Percentiles rank a stretch among this genome's conserved stretches.
Conservation (phyloP, 306 rosid species). For the Argentina anserina region DNA sequence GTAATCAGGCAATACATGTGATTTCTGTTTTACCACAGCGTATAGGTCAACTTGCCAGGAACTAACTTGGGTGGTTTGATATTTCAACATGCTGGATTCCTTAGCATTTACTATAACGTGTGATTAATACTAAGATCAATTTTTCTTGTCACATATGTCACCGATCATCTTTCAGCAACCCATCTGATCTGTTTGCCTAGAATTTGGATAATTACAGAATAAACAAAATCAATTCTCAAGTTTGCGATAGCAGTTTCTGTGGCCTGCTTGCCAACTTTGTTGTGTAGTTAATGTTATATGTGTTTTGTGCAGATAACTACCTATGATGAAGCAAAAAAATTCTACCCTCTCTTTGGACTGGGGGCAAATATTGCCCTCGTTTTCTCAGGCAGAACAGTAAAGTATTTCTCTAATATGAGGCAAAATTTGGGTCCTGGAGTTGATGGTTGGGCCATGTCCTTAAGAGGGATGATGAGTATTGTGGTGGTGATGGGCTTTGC, state of each 20-base stretch:
- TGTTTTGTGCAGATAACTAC: conserved; percentile 71
- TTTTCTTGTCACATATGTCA: not conserved
- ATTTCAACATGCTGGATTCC: not conserved
- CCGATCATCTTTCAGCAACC: not conserved
- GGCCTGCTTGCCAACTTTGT: not conserved
- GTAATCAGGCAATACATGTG: not conserved
- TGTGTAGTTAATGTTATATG: conserved; percentile 17
- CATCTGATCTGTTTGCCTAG: not conserved
- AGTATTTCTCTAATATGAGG: conserved; percentile 86
- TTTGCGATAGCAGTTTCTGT: not conserved
- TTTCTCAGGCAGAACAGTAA: conserved; percentile 89
- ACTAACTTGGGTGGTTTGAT: not conserved
- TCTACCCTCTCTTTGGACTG: conserved; percentile 90
- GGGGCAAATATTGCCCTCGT: conserved; percentile 92
- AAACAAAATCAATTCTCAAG: not conserved
- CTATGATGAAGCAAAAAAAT: conserved; percentile 79
- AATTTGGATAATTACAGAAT: not conserved
- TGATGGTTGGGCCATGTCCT: conserved; percentile 94
- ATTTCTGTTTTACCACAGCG: not conserved
- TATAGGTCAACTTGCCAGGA: not conserved
- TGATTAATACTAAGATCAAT: not conserved
- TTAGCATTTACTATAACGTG: not conserved
- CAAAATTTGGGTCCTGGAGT: conserved; percentile 81
- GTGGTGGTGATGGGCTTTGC: conserved; percentile 69
- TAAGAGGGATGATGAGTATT: conserved; percentile 90